Base-by-base conservation (phyloP, 768 basidiomycete species). In the Amanita muscaria region DNA sequence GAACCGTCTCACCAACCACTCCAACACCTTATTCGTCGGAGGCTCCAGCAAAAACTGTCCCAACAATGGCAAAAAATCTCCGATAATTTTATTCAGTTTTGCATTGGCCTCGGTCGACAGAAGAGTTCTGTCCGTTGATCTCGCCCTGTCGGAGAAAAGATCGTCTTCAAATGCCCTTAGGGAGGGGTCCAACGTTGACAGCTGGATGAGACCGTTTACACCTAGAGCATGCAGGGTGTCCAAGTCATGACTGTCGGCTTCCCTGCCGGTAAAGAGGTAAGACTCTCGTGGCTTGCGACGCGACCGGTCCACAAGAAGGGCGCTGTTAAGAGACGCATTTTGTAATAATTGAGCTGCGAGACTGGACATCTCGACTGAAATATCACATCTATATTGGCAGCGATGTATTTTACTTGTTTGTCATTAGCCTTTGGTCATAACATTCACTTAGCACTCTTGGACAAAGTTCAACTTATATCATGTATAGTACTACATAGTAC, bases 1-100 rank as follows among this genome's bases (percentile, higher is more conserved):
- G 64, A 97, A 96, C 46, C 92, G 71, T 55, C 88, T 70, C 3
- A 98, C 89, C 19, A 98, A 74, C 94, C 94, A 99, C 56, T 99
- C 96, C 21, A 99, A 58, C 7, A 88, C 76, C 59, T 85, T 91
- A 15, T 80, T 82, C 0, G 88, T 76, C 0, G 89, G 85, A 25
- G 77, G 68, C 31, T 94, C 82, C 65, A 90, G 71, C 33, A 98
- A 62, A 69, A 85, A 88, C 7, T 80, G 83, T 2, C 88, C 88
- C 12, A 99, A 67, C 33, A 83, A 60, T 32, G 74, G 63, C 34
- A 97, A 56, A 54, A 89, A 85, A 5, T 65, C 66, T 16, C 69
- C 68, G 45, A 98, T 68, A 3, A 66, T 62, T 14, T 46, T 60
- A 59, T 93, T 75, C 54, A 99, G 65, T 49, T 76, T 70, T 15